These are phyloP conservation scores for Halteria grandinella DNA, from an alignment of 73 alveolate genomes.

Conservation along the genomic window DNA sequence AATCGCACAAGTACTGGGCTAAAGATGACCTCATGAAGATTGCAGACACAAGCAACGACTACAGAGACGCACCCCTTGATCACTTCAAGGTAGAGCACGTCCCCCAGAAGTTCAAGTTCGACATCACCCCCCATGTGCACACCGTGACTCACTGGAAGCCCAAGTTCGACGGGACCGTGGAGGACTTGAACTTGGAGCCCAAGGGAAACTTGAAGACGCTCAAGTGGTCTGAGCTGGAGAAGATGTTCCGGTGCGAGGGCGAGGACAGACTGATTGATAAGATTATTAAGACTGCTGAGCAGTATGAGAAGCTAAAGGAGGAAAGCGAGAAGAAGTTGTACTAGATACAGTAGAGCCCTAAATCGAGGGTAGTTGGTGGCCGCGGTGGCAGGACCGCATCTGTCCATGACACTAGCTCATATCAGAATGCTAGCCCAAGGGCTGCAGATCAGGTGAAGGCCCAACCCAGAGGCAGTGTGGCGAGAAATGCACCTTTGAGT, in stretches of 20 bases:
- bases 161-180: not conserved
- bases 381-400: no score
- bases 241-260: slow-evolving; percentile 31
- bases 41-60: slow-evolving; percentile 26
- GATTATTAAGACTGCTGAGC: slow-evolving; percentile 26
- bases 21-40: slow-evolving; percentile 58
- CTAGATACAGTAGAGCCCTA: not conserved
- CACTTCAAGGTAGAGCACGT: slow-evolving; percentile 49
- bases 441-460: no score
- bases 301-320: slow-evolving; percentile 15
- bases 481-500: no score
- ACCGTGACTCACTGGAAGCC: slow-evolving; percentile 29
- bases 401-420: no score
- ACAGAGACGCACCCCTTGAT: slow-evolving; percentile 57
- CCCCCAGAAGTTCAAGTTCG: not conserved
- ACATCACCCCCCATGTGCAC: not conserved
- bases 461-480: no score
- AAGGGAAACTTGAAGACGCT: no score
- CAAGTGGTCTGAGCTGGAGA: slow-evolving; percentile 45
- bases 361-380: no score
- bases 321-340: slow-evolving; percentile 9
- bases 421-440: no score
- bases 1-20: slow-evolving; percentile 60
- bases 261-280: slow-evolving; percentile 47
- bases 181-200: no score